A percentile compares a stretch with the other conserved stretches of the same genome.
Conservation (phyloP, 2,329 filamentous ascomycete genomes). For the Trichophaea hybrida region DNA sequence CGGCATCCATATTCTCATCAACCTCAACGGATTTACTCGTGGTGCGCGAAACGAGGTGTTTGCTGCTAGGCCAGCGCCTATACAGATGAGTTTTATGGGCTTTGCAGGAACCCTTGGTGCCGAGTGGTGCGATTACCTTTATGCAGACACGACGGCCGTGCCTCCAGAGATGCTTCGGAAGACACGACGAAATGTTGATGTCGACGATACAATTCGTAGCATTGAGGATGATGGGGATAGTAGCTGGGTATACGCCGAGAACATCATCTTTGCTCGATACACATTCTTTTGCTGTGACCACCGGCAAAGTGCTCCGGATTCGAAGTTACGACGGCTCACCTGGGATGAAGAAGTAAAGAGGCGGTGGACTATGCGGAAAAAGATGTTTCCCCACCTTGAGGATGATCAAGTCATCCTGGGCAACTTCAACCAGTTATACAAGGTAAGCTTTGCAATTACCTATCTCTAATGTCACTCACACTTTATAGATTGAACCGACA, state of each 20-base stretch:
- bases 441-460: conserved; percentile 44
- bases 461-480: background rate
- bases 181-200: conserved; percentile 56
- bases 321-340: conserved; percentile 48
- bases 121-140: conserved; percentile 96
- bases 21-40: conserved; percentile 94
- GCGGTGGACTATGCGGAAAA: conserved; percentile 84
- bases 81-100: conserved; percentile 99
- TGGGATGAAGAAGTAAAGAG: conserved; percentile 74
- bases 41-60: conserved; percentile 97
- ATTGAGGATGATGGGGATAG: conserved; percentile 49
- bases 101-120: conserved; percentile 92
- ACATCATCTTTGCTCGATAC: conserved; percentile 84
- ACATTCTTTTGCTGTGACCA: conserved; percentile 99
- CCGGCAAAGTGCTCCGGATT: conserved; percentile 69
- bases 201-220: conserved; percentile 53
- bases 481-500: conserved; percentile 72
- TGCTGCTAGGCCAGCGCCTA: conserved; percentile 79
- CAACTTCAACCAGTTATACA: conserved; percentile 98
- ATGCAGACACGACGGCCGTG: conserved; percentile 78
- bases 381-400: conserved; percentile 68
- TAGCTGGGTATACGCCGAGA: conserved; percentile 91
- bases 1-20: conserved; percentile 85
- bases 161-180: conserved; percentile 69
- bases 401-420: conserved; percentile 83